Evolutionary conservation across 176 grass and related monocot species (phyloP), one percentile per base, ranked within the genome.

Genomic region (Alloteropsis semialata): DNA sequence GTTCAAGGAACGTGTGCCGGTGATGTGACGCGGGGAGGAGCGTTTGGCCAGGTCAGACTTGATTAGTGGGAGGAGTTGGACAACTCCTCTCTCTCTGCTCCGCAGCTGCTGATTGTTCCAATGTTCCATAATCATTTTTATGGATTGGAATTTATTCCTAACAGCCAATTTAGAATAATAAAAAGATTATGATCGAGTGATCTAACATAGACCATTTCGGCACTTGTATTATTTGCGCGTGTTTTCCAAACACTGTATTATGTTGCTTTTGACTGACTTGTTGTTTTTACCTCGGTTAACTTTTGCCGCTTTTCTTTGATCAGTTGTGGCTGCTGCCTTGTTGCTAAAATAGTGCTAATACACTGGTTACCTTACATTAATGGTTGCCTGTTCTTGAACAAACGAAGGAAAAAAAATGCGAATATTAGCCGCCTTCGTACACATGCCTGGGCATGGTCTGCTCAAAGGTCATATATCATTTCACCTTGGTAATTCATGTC

Each of bases 11-110:
- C 18, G 0, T 56, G 27, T 19, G 45, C n/a, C 3, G 16, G 15
- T 62, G 63, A 69, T 61, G 81, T 69, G 77, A 81, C 77, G 45
- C 64, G 72, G 71, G 72, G 83, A 86, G 3, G 63, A 33, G 17
- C 1, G 9, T 56, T 77, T 82, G 72, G 78, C 88, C 78, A 64
- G 80, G 83, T 86, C 83, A 86, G 83, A 72, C 57, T 56, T 76
- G 22, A 46, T 82, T 82, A 13, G 71, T 71, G 55, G 46, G 76
- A 60, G 29, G n/a, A 24, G 46, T 46, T 82, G 78, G 36, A 11
- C 78, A 65, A 82, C 64, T 62, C 68, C 70, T 33, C 67, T 3
- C 16, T 17, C 48, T 28, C 54, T 59, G 38, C 7, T 60, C 55
- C 25, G 16, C 77, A 38, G 45, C 22, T 28, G 61, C 45, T 67